Conservation (phyloP, 371 early-diverging fungal genomes). For the Lichtheimia corymbifera region DNA sequence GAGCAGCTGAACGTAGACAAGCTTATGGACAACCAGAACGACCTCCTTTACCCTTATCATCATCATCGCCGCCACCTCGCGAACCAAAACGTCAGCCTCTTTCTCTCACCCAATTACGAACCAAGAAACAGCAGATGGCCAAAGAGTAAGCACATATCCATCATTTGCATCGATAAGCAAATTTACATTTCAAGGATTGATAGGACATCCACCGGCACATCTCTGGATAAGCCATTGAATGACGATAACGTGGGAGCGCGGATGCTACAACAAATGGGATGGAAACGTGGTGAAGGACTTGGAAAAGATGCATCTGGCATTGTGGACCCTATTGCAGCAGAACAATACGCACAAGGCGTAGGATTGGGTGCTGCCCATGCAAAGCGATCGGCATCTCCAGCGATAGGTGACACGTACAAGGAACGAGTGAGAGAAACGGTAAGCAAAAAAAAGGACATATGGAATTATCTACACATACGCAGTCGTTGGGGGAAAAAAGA, state of each 20-base stretch:
- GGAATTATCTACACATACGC: not conserved
- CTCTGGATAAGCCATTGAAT: slow-evolving; percentile 30
- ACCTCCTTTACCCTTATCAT: slow-evolving; percentile 3
- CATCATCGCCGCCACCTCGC: not conserved
- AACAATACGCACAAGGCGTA: slow-evolving; percentile 39
- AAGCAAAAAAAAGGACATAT: not conserved
- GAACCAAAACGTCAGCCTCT: slow-evolving; percentile 1
- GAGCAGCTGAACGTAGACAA: slow-evolving; percentile 70
- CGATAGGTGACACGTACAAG: slow-evolving; percentile 15
- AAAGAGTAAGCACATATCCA: slow-evolving; percentile 1
- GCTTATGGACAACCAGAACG: slow-evolving; percentile 59
- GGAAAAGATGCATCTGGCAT: slow-evolving; percentile 45
- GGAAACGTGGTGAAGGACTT: slow-evolving; percentile 48
- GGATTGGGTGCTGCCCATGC: slow-evolving; percentile 32
- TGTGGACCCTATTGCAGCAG: slow-evolving; percentile 41
- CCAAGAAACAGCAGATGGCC: slow-evolving; percentile 2
- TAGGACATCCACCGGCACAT: slow-evolving; percentile 20
- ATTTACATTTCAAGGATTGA: too few species aligned
- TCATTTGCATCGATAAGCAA: not conserved
- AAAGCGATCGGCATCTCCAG: slow-evolving; percentile 5
- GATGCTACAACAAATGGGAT: slow-evolving; percentile 47
- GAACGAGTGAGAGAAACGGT: slow-evolving; percentile 26
- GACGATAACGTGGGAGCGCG: slow-evolving; percentile 46
- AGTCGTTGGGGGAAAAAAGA: too few species aligned
- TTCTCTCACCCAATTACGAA: not conserved